Evolutionary conservation across 2,329 filamentous ascomycete genomes (phyloP).

Genomic region (Trichoderma guizhouense): DNA sequence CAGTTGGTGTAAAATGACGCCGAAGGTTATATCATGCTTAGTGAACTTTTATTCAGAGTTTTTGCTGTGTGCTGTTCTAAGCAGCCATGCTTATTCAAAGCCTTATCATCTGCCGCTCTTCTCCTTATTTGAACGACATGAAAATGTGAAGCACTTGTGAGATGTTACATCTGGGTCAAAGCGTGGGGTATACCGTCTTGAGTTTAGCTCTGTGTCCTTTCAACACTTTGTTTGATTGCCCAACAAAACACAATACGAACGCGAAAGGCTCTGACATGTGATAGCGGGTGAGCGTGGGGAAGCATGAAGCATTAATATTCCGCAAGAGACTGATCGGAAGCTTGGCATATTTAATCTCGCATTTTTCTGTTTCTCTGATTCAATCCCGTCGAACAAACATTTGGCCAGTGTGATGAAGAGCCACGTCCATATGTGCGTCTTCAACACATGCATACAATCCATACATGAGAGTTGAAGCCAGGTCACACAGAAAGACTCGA

Average conservation of each 20-base stretch:
- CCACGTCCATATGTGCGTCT: not conserved
- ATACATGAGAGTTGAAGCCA: not conserved
- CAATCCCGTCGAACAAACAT: not conserved
- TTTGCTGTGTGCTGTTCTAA: not conserved
- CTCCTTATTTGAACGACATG: not conserved
- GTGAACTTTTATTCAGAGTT: not conserved
- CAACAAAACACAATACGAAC: slow-evolving; percentile 7
- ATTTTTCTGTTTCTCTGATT: not conserved
- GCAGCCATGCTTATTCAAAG: not conserved
- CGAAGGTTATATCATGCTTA: not conserved
- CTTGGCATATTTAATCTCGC: not conserved
- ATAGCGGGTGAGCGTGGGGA: not conserved
- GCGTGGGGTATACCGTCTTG: not conserved
- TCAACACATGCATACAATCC: not conserved
- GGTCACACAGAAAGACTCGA: not conserved
- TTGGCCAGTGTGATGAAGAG: not conserved
- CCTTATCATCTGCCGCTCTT: not conserved
- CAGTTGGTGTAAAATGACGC: not conserved
- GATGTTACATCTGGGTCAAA: not conserved
- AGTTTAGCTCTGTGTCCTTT: not conserved
- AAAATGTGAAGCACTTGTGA: not conserved
- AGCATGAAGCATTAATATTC: not conserved
- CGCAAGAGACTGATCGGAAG: not conserved
- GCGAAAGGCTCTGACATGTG: slow-evolving; percentile 7
- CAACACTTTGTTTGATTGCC: slow-evolving; percentile 1